Evolutionary conservation across 192 early-diverging fungal species (phyloP).

Genomic region (Entomortierella chlamydospora): DNA sequence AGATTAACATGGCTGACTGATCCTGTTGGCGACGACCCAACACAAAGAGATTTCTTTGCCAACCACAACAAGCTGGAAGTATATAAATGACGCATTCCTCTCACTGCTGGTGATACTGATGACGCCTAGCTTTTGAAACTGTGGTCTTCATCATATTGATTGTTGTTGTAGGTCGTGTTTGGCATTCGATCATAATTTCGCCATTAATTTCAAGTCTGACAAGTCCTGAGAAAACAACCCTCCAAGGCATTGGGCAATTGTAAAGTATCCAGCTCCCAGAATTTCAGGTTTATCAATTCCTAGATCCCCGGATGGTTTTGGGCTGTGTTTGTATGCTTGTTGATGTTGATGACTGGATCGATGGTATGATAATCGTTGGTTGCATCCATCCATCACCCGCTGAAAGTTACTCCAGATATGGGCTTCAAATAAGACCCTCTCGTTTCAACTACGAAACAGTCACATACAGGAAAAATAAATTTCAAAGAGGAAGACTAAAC

Average conservation of each 20-base stretch:
- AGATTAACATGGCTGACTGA: too few species aligned
- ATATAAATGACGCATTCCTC: not conserved
- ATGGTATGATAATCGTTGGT: not conserved
- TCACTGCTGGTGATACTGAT: not conserved
- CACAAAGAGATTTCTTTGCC: too few species aligned
- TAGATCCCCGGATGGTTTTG: not conserved
- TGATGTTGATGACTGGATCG: not conserved
- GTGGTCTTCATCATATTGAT: not conserved
- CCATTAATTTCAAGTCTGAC: not conserved
- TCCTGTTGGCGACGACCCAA: too few species aligned
- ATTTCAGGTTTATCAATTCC: not conserved
- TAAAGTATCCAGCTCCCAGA: not conserved
- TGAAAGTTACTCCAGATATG: too few species aligned
- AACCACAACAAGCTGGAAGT: too few species aligned
- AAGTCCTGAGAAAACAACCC: not conserved
- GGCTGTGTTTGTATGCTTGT: not conserved
- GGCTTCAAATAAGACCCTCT: not conserved
- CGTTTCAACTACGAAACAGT: conserved; percentile 3
- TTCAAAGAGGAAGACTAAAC: conserved; percentile 34
- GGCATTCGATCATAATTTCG: conserved; percentile 6
- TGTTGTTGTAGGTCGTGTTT: not conserved
- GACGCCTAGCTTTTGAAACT: not conserved
- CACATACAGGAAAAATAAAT: conserved; percentile 48
- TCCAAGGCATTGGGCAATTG: too few species aligned
- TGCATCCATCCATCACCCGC: not conserved